These are phyloP conservation scores for Pleurotus citrinopileatus DNA, from an alignment of 768 basidiomycete genomes.

Conservation along the genomic window DNA sequence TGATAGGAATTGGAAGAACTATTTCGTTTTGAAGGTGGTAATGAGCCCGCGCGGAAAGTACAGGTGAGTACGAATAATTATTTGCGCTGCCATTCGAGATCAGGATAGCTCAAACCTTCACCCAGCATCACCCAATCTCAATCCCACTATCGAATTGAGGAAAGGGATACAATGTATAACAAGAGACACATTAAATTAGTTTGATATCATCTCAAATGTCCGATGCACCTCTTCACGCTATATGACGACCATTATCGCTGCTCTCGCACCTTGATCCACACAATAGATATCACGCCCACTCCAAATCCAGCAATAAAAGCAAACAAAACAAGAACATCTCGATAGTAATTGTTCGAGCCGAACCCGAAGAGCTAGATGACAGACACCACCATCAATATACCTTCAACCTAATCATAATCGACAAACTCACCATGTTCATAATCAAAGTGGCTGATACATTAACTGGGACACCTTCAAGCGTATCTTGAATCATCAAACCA, in stretches of 20 bases:
- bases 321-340: constrained; percentile 85
- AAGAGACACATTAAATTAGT: too few relatives aligned
- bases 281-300: constrained; percentile 64
- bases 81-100: too few relatives aligned
- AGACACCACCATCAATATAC: too few relatives aligned
- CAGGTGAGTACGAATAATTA: too few relatives aligned
- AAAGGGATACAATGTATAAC: too few relatives aligned
- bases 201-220: too few relatives aligned
- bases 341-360: constrained; percentile 75
- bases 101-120: too few relatives aligned
- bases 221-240: too few relatives aligned
- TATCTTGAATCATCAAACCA: constrained; percentile 81
- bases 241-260: constrained; percentile 63
- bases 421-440: constrained; percentile 69
- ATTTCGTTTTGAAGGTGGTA: constrained; percentile 6
- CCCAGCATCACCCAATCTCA: too few relatives aligned
- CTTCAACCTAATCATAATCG: background rate
- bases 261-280: constrained; percentile 79
- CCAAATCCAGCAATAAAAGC: constrained; percentile 84
- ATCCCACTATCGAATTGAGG: too few relatives aligned
- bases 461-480: constrained; percentile 78
- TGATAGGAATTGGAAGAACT: constrained; percentile 7
- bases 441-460: constrained; percentile 78
- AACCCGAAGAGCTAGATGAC: constrained; percentile 79
- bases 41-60: too few relatives aligned